Conservation (phyloP, 2,329 filamentous ascomycete species). For the Acephala macrosclerotiorum region DNA sequence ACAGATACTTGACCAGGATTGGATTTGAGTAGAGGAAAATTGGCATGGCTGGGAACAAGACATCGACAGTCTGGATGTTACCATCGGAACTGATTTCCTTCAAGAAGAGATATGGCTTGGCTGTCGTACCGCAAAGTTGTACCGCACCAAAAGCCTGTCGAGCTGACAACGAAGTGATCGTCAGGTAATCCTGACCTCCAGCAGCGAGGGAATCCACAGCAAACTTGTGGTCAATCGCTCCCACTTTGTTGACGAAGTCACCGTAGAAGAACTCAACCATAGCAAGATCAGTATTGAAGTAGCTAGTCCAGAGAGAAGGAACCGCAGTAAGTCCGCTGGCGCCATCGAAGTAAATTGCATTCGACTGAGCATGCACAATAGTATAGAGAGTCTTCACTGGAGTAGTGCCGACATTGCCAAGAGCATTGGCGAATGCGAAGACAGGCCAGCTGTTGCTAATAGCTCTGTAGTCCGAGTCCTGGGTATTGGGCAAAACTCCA, state of each 20-base stretch:
- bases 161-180: conserved; percentile 80
- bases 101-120: conserved; percentile 78
- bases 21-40: conserved; percentile 85
- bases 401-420: conserved; percentile 34
- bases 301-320: conserved; percentile 79
- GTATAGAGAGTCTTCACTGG: conserved; percentile 36
- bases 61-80: conserved; percentile 87
- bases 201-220: conserved; percentile 71
- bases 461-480: conserved; percentile 70
- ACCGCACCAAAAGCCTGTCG: conserved; percentile 82
- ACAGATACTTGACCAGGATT: conserved; percentile 60
- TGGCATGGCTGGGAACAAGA: conserved; percentile 85
- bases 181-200: conserved; percentile 76
- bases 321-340: conserved; percentile 65
- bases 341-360: conserved; percentile 38
- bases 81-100: conserved; percentile 92
- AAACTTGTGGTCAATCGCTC: conserved; percentile 73
- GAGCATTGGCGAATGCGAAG: conserved; percentile 68
- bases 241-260: conserved; percentile 73
- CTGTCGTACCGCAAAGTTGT: conserved; percentile 73
- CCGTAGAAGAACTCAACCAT: conserved; percentile 77
- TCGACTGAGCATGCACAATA: conserved; percentile 39
- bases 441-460: conserved; percentile 79
- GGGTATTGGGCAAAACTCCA: conserved; percentile 67
- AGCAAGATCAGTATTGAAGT: conserved; percentile 68